Conservation (phyloP, 2,329 filamentous ascomycete genomes). For the Elsinoe perseae region DNA sequence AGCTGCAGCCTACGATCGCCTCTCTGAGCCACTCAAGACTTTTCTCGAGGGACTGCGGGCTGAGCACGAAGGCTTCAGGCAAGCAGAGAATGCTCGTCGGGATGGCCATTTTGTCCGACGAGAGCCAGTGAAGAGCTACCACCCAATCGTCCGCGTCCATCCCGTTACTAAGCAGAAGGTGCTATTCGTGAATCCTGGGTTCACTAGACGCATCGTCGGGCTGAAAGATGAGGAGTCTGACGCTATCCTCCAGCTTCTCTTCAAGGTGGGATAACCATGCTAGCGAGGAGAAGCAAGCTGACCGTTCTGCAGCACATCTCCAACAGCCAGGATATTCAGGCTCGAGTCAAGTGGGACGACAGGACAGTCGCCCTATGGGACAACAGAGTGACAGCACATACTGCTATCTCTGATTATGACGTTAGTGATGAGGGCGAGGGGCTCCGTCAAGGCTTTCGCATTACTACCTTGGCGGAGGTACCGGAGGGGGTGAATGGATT, state of each 20-base stretch:
- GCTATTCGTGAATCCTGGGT: constrained; percentile 53
- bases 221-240: constrained; percentile 51
- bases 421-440: constrained; percentile 19
- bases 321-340: constrained; percentile 23
- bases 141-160: constrained; percentile 52
- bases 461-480: constrained; percentile 24
- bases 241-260: constrained; percentile 45
- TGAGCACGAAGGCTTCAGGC: constrained; percentile 48
- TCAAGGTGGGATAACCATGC: constrained; percentile 31
- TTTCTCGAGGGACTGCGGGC: constrained; percentile 47
- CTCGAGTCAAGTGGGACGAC: constrained; percentile 22
- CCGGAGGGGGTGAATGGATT: neutral
- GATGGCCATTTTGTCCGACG: constrained; percentile 36
- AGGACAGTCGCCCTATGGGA: constrained; percentile 23
- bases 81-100: constrained; percentile 26
- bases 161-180: constrained; percentile 56
- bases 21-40: constrained; percentile 46
- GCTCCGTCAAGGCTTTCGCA: constrained; percentile 23
- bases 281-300: constrained; percentile 20
- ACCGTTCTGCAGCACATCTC: constrained; percentile 16
- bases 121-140: constrained; percentile 45
- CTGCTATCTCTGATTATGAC: constrained; percentile 24
- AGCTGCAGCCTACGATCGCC: constrained; percentile 51
- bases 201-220: constrained; percentile 52
- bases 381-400: constrained; percentile 20